Evolutionary conservation across 331 rosid genomes (phyloP).

Genomic region (Telfairia occidentalis): DNA sequence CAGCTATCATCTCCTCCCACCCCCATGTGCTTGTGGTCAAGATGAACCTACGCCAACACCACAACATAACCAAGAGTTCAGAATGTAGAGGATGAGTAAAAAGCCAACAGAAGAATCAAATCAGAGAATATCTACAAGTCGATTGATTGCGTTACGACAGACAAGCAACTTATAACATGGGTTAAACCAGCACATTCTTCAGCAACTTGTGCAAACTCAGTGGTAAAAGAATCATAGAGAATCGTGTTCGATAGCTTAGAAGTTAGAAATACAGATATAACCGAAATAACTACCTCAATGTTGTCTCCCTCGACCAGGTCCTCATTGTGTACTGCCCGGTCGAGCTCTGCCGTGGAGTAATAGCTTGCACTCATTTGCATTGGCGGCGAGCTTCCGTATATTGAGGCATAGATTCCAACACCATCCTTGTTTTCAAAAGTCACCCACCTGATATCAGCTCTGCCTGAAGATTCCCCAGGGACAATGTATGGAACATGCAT

Average conservation of each 20-base stretch:
- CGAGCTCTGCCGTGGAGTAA: slow-evolving; percentile 64
- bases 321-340: slow-evolving; percentile 57
- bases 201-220: neutral
- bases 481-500: slow-evolving; percentile 90
- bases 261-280: neutral
- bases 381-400: slow-evolving; percentile 57
- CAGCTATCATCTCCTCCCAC: slow-evolving; percentile 95
- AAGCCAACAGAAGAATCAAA: neutral
- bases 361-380: slow-evolving; percentile 92
- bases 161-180: neutral
- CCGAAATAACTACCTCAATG: slow-evolving; percentile 52
- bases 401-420: slow-evolving; percentile 76
- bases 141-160: neutral
- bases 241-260: neutral
- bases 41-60: slow-evolving; percentile 57
- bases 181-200: neutral
- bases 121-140: neutral
- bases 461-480: slow-evolving; percentile 80
- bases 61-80: neutral
- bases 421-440: slow-evolving; percentile 59
- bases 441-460: slow-evolving; percentile 92
- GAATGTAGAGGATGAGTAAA: neutral
- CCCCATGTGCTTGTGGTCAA: slow-evolving; percentile 96
- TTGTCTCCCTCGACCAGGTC: slow-evolving; percentile 62
- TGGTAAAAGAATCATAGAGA: neutral